Percentiles rank a stretch among this genome's conserved stretches.
Conservation (phyloP, 2,329 filamentous ascomycete species). For the Colletotrichum coccodes region DNA sequence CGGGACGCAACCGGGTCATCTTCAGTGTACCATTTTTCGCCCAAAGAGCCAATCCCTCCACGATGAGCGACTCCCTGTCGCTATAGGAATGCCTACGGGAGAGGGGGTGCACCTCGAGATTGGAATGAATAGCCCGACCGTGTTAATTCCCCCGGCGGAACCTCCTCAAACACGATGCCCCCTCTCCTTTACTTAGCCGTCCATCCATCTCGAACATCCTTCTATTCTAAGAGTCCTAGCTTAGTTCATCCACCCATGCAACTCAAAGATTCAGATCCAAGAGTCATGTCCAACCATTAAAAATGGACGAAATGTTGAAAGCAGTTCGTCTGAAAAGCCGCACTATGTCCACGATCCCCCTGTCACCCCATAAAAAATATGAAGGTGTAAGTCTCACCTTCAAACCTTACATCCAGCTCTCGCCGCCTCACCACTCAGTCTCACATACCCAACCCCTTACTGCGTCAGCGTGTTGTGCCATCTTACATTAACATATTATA, state of each 20-base stretch:
- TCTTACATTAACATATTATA: neutral
- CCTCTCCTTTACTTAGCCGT: neutral
- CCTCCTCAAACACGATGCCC: neutral
- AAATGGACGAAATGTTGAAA: neutral
- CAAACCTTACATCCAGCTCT: neutral
- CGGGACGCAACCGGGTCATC: constrained; percentile 8
- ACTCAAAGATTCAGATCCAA: neutral
- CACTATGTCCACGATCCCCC: neutral
- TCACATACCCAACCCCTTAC: neutral
- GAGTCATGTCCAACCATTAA: neutral
- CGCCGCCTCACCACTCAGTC: neutral
- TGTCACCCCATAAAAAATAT: neutral
- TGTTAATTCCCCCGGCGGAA: neutral
- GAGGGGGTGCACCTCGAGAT: neutral
- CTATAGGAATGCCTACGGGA: neutral
- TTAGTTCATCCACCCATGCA: neutral
- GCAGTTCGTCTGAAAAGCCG: constrained; percentile 8
- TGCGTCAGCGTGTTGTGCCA: neutral
- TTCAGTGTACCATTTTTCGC: neutral
- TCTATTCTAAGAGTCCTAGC: neutral
- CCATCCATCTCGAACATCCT: neutral
- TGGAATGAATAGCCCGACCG: neutral
- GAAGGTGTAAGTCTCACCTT: neutral
- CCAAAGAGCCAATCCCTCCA: neutral
- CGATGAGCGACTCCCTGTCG: neutral